These are phyloP conservation scores for Aspergillus carlsbadensis DNA, from an alignment of 495 filamentous ascomycete genomes.

Conservation along the genomic window DNA sequence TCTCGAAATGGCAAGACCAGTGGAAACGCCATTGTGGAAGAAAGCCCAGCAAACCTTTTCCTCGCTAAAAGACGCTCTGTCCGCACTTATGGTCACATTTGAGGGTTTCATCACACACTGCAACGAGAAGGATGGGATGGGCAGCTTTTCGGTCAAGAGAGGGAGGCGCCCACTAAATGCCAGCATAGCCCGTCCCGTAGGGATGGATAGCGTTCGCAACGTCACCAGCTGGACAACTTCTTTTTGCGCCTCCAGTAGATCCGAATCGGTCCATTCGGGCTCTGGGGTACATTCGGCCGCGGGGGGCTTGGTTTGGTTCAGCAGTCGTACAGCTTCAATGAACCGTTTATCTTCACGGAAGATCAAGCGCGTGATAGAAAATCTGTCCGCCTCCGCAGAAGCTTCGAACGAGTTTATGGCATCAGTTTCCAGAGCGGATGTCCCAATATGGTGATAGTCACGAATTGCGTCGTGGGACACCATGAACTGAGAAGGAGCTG, in stretches of 20 bases:
- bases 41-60: conserved; percentile 98
- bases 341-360: conserved; percentile 91
- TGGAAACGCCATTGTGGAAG: conserved; percentile 92
- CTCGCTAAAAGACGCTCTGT: conserved; percentile 79
- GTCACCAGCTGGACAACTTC: conserved; percentile 81
- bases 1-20: conserved; percentile 84
- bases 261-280: conserved; percentile 76
- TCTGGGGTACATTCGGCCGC: conserved; percentile 73
- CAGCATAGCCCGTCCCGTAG: conserved; percentile 78
- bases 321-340: conserved; percentile 71
- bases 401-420: conserved; percentile 59
- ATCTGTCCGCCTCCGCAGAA: conserved; percentile 73
- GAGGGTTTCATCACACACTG: conserved; percentile 87
- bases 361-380: conserved; percentile 75
- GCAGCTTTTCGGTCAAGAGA: conserved; percentile 84
- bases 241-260: conserved; percentile 92
- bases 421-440: conserved; percentile 57
- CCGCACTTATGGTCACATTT: conserved; percentile 84
- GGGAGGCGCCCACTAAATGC: conserved; percentile 81
- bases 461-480: conserved; percentile 63
- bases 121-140: conserved; percentile 81
- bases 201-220: conserved; percentile 81
- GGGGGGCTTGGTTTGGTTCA: conserved; percentile 75
- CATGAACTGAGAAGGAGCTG: conserved; percentile 36
- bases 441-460: conserved; percentile 74